These are phyloP conservation scores for Fallopia convolvulus DNA, from an alignment of 148 eudicot genomes.

Conservation along the genomic window DNA sequence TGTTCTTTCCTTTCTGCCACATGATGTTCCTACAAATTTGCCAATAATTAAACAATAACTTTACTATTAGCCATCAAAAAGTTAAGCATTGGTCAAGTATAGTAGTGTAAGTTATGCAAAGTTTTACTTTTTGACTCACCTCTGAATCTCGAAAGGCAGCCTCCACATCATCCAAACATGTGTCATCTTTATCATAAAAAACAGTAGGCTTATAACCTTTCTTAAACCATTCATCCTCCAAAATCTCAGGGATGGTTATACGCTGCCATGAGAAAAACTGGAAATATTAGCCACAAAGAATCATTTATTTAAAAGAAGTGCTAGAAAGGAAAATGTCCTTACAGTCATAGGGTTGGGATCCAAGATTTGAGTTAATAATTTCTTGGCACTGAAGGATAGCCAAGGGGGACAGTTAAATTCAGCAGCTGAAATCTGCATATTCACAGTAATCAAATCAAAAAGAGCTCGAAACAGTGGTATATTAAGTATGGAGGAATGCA, in stretches of 20 bases:
- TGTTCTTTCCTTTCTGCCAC: constrained; percentile 71
- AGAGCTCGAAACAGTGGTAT: constrained; percentile 9
- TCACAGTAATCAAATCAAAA: constrained; percentile 8
- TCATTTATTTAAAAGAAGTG: not conserved
- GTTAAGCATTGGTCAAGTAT: not conserved
- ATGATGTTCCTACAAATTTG: constrained; percentile 55
- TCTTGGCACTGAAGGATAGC: constrained; percentile 82
- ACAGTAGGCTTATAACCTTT: constrained; percentile 65
- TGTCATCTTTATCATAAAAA: constrained; percentile 64
- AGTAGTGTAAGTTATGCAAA: not conserved
- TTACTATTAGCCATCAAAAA: not conserved
- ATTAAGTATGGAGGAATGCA: constrained; percentile 10
- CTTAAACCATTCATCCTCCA: constrained; percentile 85
- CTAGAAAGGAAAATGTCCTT: constrained; percentile 16
- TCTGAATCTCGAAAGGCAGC: constrained; percentile 88
- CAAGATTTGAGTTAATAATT: constrained; percentile 66
- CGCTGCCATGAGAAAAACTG: constrained; percentile 46
- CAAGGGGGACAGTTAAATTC: constrained; percentile 94
- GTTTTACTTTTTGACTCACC: constrained; percentile 33
- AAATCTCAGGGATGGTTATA: constrained; percentile 60
- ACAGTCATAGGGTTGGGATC: constrained; percentile 87
- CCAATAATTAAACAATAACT: not conserved
- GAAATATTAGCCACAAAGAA: constrained; percentile 2
- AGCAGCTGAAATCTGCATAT: constrained; percentile 73
- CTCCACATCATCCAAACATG: constrained; percentile 89